A percentile compares a stretch with the other conserved stretches of the same genome.
phyloP scores from a whole-genome alignment of 352 stramenopile species.

The Pythium coloratum region DNA sequence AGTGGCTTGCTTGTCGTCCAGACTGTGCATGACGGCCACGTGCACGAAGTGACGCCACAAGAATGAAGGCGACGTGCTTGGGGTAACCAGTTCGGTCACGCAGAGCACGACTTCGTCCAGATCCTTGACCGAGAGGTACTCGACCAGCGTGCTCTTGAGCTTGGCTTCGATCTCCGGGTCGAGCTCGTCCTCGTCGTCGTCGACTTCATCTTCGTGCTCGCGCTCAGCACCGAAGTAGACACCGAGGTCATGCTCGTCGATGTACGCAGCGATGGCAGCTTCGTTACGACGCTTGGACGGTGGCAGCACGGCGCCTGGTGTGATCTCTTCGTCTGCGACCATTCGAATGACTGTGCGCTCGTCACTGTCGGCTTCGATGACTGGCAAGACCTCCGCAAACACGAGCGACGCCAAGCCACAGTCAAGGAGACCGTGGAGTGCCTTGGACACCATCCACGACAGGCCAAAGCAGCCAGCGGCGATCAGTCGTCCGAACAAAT shows the following conservation, averaged over 20 bases:
- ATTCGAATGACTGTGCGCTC: conserved; percentile 65
- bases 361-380: conserved; percentile 76
- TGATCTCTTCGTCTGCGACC: conserved; percentile 82
- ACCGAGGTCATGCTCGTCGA: conserved; percentile 63
- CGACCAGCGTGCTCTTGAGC: conserved; percentile 70
- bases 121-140: conserved; percentile 80
- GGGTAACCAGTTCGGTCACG: conserved; percentile 57
- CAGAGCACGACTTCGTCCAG: conserved; percentile 73
- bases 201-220: conserved; percentile 40
- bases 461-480: conserved; percentile 78
- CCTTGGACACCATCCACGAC: conserved; percentile 75
- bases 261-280: conserved; percentile 50
- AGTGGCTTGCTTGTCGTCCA: conserved; percentile 52
- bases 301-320: conserved; percentile 49
- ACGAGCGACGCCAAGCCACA: conserved; percentile 63
- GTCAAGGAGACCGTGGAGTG: conserved; percentile 53
- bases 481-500: conserved; percentile 77
- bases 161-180: conserved; percentile 63
- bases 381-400: conserved; percentile 70
- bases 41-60: conserved; percentile 75
- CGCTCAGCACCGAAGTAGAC: conserved; percentile 52
- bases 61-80: conserved; percentile 21
- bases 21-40: conserved; percentile 40
- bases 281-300: conserved; percentile 39
- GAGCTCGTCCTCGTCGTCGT: conserved; percentile 51